Evolutionary conservation across 331 rosid genomes (phyloP), one percentile per base, ranked within the genome.

Genomic region (Saraca asoca): DNA sequence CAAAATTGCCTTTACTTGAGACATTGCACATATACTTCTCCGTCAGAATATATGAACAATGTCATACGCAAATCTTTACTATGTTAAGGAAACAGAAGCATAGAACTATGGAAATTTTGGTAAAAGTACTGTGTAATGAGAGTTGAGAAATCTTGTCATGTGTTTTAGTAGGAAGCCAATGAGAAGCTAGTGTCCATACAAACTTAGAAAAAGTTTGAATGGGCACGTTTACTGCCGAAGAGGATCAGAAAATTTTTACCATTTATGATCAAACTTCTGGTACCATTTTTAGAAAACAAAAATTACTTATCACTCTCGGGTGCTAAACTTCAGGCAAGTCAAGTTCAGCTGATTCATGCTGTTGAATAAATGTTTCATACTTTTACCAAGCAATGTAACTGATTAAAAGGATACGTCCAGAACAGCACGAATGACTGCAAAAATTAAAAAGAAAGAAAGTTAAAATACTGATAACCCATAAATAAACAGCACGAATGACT

Each of bases 351-450:
- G 57, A 44, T 39, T 60, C 59, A 65, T 59, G 13, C 11, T 49
- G 14, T 45, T 62, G 29, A 65, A 53, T 68, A 51, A 51, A 66
- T 39, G 50, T 13, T 34, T 59, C 46, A 56, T 55, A 43, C 50
- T 51, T 24, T 17, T 70, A 70, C 64, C 31, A 60, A 58, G 53
- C 18, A 70, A 18, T 51, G n/a, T 9, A 50, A 46, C 5, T 51
- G 67, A 62, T 3, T 17, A 72, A 67, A 81, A 90, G 96, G 95
- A 90, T 90, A 90, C 96, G 96, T 87, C 96, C 96, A 90, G 73
- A 90, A 90, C 73, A 87, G 88, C 95, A 90, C 96, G 57, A 90
- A 90, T 43, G 96, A 90, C 96, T 90, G 96, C 96, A 85, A 29
- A 64, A 75, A 33, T 34, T 66, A 7, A 11, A 41, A 46, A 69